Evolutionary conservation across 2,329 filamentous ascomycete genomes (phyloP).

Genomic region (Chaetomiaceae sp.): DNA sequence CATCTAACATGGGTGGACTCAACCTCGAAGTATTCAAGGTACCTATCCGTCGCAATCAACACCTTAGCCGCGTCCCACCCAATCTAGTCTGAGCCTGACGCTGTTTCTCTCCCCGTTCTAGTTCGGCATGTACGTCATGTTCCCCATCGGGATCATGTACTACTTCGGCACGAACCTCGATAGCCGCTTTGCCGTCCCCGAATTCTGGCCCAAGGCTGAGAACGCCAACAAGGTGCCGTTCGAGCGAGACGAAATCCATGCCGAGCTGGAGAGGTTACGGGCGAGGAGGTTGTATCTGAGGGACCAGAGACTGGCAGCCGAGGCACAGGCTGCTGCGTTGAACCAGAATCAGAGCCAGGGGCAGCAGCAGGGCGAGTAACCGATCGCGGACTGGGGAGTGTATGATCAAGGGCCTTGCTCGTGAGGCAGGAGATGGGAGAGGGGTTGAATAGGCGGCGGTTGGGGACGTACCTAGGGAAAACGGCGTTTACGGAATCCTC

Average conservation of each 20-base stretch:
- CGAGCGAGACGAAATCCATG: conserved; percentile 76
- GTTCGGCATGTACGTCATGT: conserved; percentile 99
- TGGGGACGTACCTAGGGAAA: background rate
- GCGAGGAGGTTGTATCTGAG: conserved; percentile 67
- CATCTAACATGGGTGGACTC: conserved; percentile 63
- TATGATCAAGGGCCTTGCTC: background rate
- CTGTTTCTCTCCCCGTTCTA: conserved; percentile 34
- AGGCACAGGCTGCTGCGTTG: conserved; percentile 30
- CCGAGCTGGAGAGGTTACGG: conserved; percentile 71
- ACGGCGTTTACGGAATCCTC: conserved; percentile 15
- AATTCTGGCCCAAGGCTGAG: conserved; percentile 87
- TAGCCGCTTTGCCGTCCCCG: conserved; percentile 77
- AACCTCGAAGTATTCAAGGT: conserved; percentile 97
- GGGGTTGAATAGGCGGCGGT: background rate
- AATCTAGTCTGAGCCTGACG: background rate
- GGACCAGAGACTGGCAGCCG: conserved; percentile 52
- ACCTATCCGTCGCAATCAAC: no score
- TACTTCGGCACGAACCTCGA: conserved; percentile 99
- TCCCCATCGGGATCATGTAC: conserved; percentile 99
- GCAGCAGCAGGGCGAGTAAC: conserved; percentile 16
- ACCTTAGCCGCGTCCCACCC: conserved; percentile 1
- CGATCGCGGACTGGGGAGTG: background rate
- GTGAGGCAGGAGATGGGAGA: background rate
- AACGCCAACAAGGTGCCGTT: conserved; percentile 72
- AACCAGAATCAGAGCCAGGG: conserved; percentile 27